phyloP scores from a whole-genome alignment of 805 yeast genomes.

The Maudiozyma turicensis region DNA sequence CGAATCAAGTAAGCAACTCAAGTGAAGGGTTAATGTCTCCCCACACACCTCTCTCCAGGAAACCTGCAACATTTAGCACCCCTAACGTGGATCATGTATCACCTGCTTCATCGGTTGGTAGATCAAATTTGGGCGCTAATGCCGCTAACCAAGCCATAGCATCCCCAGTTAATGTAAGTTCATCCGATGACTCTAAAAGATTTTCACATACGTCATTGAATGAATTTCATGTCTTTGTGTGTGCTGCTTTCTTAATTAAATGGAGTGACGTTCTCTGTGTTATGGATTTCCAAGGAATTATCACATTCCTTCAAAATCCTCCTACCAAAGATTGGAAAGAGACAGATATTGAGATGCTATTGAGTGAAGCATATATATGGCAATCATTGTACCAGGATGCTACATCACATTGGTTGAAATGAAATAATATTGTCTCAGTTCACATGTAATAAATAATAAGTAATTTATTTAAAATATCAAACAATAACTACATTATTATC shows the following conservation, averaged over 20 bases:
- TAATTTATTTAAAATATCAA: no score
- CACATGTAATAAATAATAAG: no score
- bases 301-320: slow-evolving; percentile 82
- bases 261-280: slow-evolving; percentile 70
- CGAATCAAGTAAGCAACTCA: not conserved
- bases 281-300: slow-evolving; percentile 91
- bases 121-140: not conserved
- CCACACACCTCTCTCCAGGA: slow-evolving; percentile 17
- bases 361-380: slow-evolving; percentile 96
- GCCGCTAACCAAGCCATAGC: not conserved
- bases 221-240: slow-evolving; percentile 90
- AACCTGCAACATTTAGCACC: slow-evolving; percentile 13
- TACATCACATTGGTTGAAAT: slow-evolving; percentile 57
- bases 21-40: slow-evolving; percentile 9
- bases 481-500: no score
- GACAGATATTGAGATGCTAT: slow-evolving; percentile 79
- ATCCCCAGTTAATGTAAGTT: slow-evolving; percentile 4
- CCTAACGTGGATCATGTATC: slow-evolving; percentile 7
- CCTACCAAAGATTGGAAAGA: slow-evolving; percentile 84
- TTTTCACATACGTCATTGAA: slow-evolving; percentile 37
- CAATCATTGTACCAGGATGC: slow-evolving; percentile 87
- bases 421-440: no score
- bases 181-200: slow-evolving; percentile 10
- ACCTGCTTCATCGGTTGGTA: slow-evolving; percentile 1
- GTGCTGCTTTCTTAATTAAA: slow-evolving; percentile 89